phyloP scores from a whole-genome alignment of 1,139 yeast species.

The Kazachstania sp. region DNA sequence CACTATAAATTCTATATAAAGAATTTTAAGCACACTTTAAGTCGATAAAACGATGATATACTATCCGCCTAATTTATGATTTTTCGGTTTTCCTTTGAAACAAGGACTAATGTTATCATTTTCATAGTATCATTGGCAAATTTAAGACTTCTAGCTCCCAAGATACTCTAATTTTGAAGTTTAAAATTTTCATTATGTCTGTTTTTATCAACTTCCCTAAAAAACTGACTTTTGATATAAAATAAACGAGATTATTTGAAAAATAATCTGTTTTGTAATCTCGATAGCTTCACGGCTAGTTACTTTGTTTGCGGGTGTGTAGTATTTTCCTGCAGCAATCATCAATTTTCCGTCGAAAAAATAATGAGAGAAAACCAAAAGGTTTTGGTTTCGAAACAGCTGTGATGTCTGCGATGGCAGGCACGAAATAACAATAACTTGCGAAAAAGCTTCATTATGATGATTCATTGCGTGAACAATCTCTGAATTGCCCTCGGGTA shows the following conservation, averaged over 20 bases:
- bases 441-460: conserved; percentile 14
- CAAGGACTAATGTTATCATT: no score
- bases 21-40: no score
- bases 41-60: no score
- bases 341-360: neutral
- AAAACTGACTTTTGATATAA: neutral
- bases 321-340: neutral
- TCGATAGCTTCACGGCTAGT: conserved; percentile 1
- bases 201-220: no score
- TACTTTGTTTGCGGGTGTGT: neutral
- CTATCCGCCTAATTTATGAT: no score
- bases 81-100: no score
- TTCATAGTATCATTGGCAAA: no score
- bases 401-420: no score
- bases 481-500: conserved; percentile 25
- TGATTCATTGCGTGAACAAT: conserved; percentile 33
- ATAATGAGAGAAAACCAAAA: conserved; percentile 2
- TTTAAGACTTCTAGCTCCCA: no score
- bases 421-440: neutral
- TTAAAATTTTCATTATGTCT: no score
- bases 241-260: neutral
- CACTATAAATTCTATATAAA: no score
- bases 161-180: no score
- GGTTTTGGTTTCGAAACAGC: conserved; percentile 10
- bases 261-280: neutral